Conservation (phyloP, 2,329 filamentous ascomycete genomes). For the Colletotrichum siamense region DNA sequence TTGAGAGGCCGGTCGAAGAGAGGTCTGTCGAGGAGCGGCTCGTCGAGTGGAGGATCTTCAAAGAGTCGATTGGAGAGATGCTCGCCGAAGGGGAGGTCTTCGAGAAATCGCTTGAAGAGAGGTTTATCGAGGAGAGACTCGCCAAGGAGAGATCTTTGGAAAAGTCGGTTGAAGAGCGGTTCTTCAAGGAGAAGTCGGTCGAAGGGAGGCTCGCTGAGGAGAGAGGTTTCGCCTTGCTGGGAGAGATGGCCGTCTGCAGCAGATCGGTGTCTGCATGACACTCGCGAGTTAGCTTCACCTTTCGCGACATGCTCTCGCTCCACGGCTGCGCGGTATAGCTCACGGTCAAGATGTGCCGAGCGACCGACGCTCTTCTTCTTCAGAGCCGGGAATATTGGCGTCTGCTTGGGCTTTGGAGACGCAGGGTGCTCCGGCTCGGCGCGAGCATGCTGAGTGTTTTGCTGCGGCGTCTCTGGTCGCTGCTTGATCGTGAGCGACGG, state of each 20-base stretch:
- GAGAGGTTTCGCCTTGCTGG: background rate
- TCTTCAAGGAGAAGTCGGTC: too few relatives aligned
- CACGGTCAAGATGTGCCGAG: background rate
- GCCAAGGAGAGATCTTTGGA: too few relatives aligned
- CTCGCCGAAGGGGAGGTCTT: too few relatives aligned
- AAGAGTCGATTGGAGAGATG: too few relatives aligned
- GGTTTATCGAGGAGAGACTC: too few relatives aligned
- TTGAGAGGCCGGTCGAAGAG: background rate
- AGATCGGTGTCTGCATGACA: background rate
- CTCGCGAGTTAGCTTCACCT: background rate
- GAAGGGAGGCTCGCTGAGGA: background rate
- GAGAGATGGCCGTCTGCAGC: fast-evolving
- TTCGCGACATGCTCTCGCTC: fast-evolving
- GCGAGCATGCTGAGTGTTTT: background rate
- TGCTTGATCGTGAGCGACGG: background rate
- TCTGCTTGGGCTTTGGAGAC: background rate
- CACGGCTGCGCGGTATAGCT: background rate
- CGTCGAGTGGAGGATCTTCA: too few relatives aligned
- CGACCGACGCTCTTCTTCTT: background rate
- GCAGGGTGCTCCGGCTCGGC: background rate
- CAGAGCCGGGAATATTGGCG: background rate
- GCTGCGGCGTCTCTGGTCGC: background rate
- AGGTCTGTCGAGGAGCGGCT: background rate
- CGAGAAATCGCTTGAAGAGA: too few relatives aligned
- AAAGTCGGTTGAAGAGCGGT: too few relatives aligned